Percentiles rank a stretch among this genome's conserved stretches.
Conservation (phyloP, 169 alveolate genomes). For the Plasmodium billcollinsi region DNA sequence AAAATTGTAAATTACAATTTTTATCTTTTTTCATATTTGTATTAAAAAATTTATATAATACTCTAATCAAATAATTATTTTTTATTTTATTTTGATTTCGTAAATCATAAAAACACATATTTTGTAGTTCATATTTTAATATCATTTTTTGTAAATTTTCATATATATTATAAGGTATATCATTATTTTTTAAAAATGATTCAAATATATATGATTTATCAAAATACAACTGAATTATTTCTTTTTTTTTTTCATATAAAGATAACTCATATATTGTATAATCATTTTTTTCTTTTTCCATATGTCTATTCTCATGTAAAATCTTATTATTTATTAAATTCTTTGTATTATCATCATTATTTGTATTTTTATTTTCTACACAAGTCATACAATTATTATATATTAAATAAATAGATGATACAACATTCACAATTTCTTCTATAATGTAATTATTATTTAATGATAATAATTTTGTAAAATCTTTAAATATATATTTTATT, state of each 20-base stretch:
- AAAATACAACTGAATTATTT: conserved; percentile 39
- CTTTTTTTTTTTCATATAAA: conserved; percentile 24
- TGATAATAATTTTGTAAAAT: conserved; percentile 41
- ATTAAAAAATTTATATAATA: conserved; percentile 49
- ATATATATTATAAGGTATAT: conserved; percentile 20
- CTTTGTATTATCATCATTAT: conserved; percentile 5
- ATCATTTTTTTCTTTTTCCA: neutral
- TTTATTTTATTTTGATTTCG: conserved; percentile 21
- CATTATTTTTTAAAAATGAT: conserved; percentile 45
- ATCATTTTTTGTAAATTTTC: conserved; percentile 55
- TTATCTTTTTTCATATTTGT: conserved; percentile 51
- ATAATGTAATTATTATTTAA: conserved; percentile 23
- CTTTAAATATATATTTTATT: conserved; percentile 72
- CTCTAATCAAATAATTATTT: conserved; percentile 65
- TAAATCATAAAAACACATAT: conserved; percentile 36
- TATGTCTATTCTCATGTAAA: neutral
- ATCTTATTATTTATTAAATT: neutral
- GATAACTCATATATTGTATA: conserved; percentile 10
- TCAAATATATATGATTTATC: conserved; percentile 42
- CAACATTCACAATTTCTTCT: conserved; percentile 41
- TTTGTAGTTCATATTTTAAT: conserved; percentile 37
- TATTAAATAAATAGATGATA: conserved; percentile 34
- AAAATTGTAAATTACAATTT: conserved; percentile 55
- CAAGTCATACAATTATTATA: conserved; percentile 13
- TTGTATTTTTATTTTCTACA: neutral